Percentiles rank a stretch among this genome's conserved stretches.
phyloP scores from a whole-genome alignment of 371 early-diverging fungal genomes.

The Capillidium rhysosporum region DNA sequence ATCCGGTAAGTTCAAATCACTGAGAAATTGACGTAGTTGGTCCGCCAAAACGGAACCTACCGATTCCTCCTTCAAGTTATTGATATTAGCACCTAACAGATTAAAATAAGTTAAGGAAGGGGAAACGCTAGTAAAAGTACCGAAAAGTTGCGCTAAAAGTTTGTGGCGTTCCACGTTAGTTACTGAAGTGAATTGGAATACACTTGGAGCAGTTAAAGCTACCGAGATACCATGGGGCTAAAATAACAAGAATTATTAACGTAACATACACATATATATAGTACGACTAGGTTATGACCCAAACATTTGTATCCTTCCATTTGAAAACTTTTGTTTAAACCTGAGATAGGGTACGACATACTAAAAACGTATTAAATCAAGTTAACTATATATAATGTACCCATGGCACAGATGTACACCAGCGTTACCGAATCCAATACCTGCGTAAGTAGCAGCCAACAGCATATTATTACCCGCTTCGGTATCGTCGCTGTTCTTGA shows the following conservation, averaged over 20 bases:
- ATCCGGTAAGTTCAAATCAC: slow-evolving; percentile 55
- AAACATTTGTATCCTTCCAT: slow-evolving; percentile 42
- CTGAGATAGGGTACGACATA: slow-evolving; percentile 51
- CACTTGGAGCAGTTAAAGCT: slow-evolving; percentile 72
- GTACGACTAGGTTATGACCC: slow-evolving; percentile 27
- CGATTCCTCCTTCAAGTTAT: neutral
- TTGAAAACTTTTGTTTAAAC: slow-evolving; percentile 48
- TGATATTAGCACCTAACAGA: neutral
- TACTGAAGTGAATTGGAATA: slow-evolving; percentile 62
- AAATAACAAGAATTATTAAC: slow-evolving; percentile 1
- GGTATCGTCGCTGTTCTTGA: slow-evolving; percentile 42
- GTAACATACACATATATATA: neutral
- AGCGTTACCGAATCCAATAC: slow-evolving; percentile 85
- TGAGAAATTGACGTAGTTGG: slow-evolving; percentile 49
- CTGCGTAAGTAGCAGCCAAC: slow-evolving; percentile 78
- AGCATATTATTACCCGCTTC: slow-evolving; percentile 73
- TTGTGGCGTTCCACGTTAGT: slow-evolving; percentile 72
- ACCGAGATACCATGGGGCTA: slow-evolving; percentile 63
- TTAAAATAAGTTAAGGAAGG: slow-evolving; percentile 10
- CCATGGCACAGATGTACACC: slow-evolving; percentile 44
- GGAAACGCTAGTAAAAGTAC: slow-evolving; percentile 18
- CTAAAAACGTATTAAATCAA: slow-evolving; percentile 18
- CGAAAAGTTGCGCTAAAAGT: slow-evolving; percentile 63
- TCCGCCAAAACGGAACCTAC: slow-evolving; percentile 64
- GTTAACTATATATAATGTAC: neutral